These are phyloP conservation scores for Podospora sp. DNA, from an alignment of 495 filamentous ascomycete genomes.

Conservation along the genomic window DNA sequence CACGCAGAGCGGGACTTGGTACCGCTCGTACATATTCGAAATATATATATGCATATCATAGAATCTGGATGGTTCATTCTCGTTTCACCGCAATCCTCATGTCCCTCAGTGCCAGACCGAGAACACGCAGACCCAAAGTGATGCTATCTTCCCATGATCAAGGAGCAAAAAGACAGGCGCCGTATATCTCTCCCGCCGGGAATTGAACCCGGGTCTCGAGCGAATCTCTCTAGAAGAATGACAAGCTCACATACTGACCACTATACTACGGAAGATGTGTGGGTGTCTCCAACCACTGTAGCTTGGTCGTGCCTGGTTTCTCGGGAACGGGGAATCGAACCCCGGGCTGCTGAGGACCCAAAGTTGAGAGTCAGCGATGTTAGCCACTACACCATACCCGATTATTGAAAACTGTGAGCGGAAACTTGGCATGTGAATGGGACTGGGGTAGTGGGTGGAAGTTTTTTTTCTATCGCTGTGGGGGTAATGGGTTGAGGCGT, in stretches of 20 bases:
- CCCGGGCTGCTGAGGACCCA: conserved; percentile 18
- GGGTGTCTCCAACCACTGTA: not conserved
- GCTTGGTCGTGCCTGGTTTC: not conserved
- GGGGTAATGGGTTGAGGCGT: not conserved
- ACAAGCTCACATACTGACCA: not conserved
- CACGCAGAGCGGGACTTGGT: not conserved
- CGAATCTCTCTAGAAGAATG: not conserved
- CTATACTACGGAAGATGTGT: not conserved
- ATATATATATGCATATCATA: not conserved
- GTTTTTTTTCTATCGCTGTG: not conserved
- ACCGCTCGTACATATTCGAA: not conserved
- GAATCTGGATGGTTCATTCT: not conserved
- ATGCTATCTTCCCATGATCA: no score
- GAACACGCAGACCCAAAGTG: no score
- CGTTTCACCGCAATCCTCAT: no score
- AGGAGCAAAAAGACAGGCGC: not conserved
- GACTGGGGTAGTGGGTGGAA: not conserved
- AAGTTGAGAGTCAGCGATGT: conserved; percentile 21
- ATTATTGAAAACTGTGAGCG: not conserved
- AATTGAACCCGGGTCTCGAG: not conserved
- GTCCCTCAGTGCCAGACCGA: no score
- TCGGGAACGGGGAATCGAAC: conserved; percentile 24
- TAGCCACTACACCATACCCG: conserved; percentile 23
- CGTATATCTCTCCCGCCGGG: not conserved
- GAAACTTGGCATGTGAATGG: not conserved